Conservation (phyloP, 495 filamentous ascomycete species). For the Annulohypoxylon nitens region DNA sequence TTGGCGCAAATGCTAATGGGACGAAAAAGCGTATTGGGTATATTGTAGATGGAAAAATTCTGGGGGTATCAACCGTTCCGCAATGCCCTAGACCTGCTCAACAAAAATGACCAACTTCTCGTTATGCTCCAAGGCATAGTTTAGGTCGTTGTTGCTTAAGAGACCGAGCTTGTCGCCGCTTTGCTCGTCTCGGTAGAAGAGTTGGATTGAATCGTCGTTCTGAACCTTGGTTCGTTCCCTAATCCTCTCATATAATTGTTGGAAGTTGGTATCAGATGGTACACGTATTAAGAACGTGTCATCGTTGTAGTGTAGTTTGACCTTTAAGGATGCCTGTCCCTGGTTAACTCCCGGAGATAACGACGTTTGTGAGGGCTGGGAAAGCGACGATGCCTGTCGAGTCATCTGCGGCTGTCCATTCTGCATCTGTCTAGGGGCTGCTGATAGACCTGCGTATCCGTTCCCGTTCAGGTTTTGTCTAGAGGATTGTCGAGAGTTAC, state of each 20-base stretch:
- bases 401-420: conserved; percentile 71
- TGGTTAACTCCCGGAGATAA: conserved; percentile 62
- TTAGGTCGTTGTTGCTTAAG: conserved; percentile 82
- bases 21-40: conserved; percentile 46
- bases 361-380: conserved; percentile 74
- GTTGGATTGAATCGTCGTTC: conserved; percentile 72
- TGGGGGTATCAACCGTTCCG: conserved; percentile 29
- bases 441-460: conserved; percentile 67
- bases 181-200: conserved; percentile 90
- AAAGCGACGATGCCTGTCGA: conserved; percentile 79
- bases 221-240: conserved; percentile 79
- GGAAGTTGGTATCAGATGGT: conserved; percentile 80
- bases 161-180: conserved; percentile 79
- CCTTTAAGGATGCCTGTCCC: conserved; percentile 72
- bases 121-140: conserved; percentile 82
- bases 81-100: conserved; percentile 56
- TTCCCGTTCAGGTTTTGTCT: conserved; percentile 74
- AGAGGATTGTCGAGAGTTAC: conserved; percentile 80
- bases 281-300: conserved; percentile 93
- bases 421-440: conserved; percentile 69
- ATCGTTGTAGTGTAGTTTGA: conserved; percentile 93
- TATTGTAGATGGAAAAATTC: conserved; percentile 47
- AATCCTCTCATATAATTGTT: conserved; percentile 84
- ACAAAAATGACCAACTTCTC: conserved; percentile 88
- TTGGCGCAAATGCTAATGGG: conserved; percentile 46